Conservation (phyloP, 2,329 filamentous ascomycete species). For the Fusarium neocosmosporiellum region DNA sequence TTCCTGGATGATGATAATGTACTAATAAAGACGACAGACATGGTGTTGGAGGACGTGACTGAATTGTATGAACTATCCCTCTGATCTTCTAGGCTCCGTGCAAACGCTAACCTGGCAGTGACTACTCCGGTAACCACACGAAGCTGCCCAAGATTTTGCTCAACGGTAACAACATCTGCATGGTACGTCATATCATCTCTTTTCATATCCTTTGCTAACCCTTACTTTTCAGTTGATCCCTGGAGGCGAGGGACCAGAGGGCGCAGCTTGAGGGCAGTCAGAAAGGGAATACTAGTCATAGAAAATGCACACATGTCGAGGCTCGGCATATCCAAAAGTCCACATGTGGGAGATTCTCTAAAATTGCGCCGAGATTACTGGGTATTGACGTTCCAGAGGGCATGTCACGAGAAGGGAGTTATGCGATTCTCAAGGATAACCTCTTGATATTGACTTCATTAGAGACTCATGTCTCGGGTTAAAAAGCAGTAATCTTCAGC, state of each 20-base stretch:
- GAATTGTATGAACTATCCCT: conserved; percentile 77
- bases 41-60: conserved; percentile 97
- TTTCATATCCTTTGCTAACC: conserved; percentile 11
- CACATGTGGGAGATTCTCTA: not conserved
- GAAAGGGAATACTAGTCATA: conserved; percentile 12
- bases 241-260: conserved; percentile 76
- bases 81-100: not conserved
- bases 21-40: conserved; percentile 70
- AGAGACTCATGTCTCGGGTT: conserved; percentile 24
- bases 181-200: conserved; percentile 70
- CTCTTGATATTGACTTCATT: conserved; percentile 31
- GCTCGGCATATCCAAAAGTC: not conserved
- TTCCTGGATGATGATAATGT: not conserved
- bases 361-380: not conserved
- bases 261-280: conserved; percentile 35
- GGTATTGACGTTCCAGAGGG: conserved; percentile 4
- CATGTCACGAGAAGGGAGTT: conserved; percentile 17
- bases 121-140: conserved; percentile 87
- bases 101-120: conserved; percentile 65
- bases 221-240: conserved; percentile 73
- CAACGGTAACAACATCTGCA: conserved; percentile 99
- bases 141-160: conserved; percentile 95
- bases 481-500: conserved; percentile 38
- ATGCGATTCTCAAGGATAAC: conserved; percentile 22
- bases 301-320: conserved; percentile 12